A percentile compares a stretch with the other conserved stretches of the same genome.
Evolutionary conservation across 441 rosid species (phyloP).

Genomic region (Eruca vesicaria): DNA sequence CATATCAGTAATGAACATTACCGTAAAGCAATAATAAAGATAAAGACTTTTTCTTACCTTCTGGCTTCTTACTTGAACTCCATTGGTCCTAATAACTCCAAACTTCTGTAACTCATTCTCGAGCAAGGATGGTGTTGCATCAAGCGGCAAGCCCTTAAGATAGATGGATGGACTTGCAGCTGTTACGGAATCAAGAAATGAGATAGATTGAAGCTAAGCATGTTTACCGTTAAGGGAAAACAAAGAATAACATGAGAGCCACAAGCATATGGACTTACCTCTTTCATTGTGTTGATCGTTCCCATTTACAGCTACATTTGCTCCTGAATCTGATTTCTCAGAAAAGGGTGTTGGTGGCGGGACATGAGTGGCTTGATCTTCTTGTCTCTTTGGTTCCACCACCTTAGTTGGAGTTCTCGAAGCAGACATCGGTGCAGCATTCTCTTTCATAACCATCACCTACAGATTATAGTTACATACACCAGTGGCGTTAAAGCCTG

Average conservation of each 20-base stretch:
- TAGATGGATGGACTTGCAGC: conserved; percentile 86
- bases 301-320: conserved; percentile 56
- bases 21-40: not conserved
- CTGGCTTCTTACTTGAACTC: conserved; percentile 83
- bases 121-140: conserved; percentile 58
- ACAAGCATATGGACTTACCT: conserved; percentile 12
- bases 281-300: conserved; percentile 66
- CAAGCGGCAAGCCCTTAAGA: conserved; percentile 76
- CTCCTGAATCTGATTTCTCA: conserved; percentile 43
- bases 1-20: not conserved
- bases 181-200: conserved; percentile 29
- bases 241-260: not conserved
- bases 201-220: conserved; percentile 4
- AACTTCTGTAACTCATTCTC: conserved; percentile 90
- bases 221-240: not conserved
- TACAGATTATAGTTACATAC: conserved; percentile 30
- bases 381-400: conserved; percentile 60
- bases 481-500: not conserved
- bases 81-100: conserved; percentile 72
- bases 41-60: conserved; percentile 45
- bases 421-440: conserved; percentile 44
- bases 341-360: conserved; percentile 44
- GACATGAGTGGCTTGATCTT: conserved; percentile 43
- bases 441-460: conserved; percentile 84
- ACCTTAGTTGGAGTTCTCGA: conserved; percentile 51